phyloP scores from a whole-genome alignment of 2,329 filamentous ascomycete species.

The Colletotrichum eleusines region DNA sequence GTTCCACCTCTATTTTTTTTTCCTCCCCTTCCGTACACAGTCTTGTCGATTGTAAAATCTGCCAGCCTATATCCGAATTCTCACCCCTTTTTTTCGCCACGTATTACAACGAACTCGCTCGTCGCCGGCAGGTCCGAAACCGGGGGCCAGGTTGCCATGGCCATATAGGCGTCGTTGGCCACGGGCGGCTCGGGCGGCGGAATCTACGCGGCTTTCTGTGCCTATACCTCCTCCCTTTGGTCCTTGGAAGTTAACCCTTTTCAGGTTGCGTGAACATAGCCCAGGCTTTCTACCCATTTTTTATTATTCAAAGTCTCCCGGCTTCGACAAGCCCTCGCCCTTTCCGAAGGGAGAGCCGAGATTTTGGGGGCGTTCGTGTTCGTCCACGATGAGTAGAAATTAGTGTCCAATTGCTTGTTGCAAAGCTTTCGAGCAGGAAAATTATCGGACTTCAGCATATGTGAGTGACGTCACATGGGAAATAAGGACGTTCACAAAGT shows the following conservation, averaged over 20 bases:
- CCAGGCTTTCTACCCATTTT: conserved; percentile 45
- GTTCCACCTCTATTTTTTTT: too few relatives aligned
- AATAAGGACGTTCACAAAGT: conserved; percentile 4
- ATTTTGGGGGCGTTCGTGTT: conserved; percentile 10
- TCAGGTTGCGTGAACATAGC: conserved; percentile 46
- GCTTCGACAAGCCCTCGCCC: conserved; percentile 42
- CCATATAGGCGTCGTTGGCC: conserved; percentile 46
- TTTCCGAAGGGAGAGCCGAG: conserved; percentile 10
- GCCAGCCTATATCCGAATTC: neutral
- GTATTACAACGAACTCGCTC: neutral
- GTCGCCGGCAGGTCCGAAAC: too few relatives aligned
- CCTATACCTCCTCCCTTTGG: conserved; percentile 38
- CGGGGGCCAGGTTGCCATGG: conserved; percentile 43
- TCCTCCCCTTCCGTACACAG: too few relatives aligned
- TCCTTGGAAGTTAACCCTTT: conserved; percentile 43
- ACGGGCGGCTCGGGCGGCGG: neutral
- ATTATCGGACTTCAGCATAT: neutral
- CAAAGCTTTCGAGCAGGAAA: neutral
- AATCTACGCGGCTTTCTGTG: neutral
- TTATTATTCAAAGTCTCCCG: conserved; percentile 39
- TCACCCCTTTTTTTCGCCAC: too few relatives aligned
- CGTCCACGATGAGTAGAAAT: conserved; percentile 23
- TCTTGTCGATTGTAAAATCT: too few relatives aligned
- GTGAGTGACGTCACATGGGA: neutral
- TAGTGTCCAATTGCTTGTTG: neutral